Evolutionary conservation across 2,329 filamentous ascomycete species (phyloP).

Genomic region (Zasmidium cellare): DNA sequence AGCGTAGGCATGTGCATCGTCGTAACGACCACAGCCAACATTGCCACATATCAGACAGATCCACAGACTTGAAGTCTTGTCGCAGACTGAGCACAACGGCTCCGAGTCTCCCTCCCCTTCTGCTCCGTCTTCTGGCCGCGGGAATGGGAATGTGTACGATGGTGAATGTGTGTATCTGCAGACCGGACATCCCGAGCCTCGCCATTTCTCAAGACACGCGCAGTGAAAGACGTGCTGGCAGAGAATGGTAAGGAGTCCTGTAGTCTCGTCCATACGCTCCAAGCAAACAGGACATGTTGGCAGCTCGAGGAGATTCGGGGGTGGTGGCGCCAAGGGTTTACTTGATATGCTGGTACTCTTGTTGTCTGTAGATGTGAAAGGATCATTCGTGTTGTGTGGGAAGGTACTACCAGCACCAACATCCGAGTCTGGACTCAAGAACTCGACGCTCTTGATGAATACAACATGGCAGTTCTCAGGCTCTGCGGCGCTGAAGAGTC

Average conservation of each 20-base stretch:
- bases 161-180: slow-evolving; percentile 80
- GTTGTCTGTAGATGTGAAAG: slow-evolving; percentile 50
- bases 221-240: slow-evolving; percentile 99
- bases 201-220: slow-evolving; percentile 94
- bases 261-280: slow-evolving; percentile 97
- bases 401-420: slow-evolving; percentile 56
- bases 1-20: slow-evolving; percentile 89
- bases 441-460: slow-evolving; percentile 88
- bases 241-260: slow-evolving; percentile 88
- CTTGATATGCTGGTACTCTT: slow-evolving; percentile 32
- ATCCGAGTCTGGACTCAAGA: slow-evolving; percentile 62
- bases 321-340: slow-evolving; percentile 69
- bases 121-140: slow-evolving; percentile 28
- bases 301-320: slow-evolving; percentile 82
- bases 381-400: slow-evolving; percentile 61
- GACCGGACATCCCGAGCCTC: slow-evolving; percentile 88
- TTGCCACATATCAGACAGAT: slow-evolving; percentile 92
- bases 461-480: slow-evolving; percentile 94
- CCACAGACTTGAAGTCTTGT: slow-evolving; percentile 82
- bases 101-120: slow-evolving; percentile 51
- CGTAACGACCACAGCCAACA: slow-evolving; percentile 91
- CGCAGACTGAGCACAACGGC: slow-evolving; percentile 79
- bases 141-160: slow-evolving; percentile 40
- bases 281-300: slow-evolving; percentile 96
- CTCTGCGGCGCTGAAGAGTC: slow-evolving; percentile 73